A percentile compares a stretch with the other conserved stretches of the same genome.
Conservation (phyloP, 192 early-diverging fungal genomes). For the Obelidium mucronatum region DNA sequence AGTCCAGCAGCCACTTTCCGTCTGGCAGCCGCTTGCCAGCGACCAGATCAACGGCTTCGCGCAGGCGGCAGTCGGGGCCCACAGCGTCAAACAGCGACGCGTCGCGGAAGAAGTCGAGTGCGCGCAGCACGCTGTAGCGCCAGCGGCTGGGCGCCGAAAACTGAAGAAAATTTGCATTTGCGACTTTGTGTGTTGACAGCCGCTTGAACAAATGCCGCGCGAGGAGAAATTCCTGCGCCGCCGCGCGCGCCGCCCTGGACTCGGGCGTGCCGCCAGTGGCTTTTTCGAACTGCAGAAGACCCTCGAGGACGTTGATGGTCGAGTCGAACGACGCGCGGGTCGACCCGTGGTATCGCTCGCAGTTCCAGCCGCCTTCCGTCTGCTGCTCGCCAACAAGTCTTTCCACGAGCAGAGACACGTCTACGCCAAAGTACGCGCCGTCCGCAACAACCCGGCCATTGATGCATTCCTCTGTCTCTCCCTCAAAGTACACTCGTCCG, state of each 20-base stretch:
- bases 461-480: neutral
- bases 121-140: too few species aligned
- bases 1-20: too few species aligned
- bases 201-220: neutral
- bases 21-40: too few species aligned
- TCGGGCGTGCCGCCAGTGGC: neutral
- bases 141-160: too few species aligned
- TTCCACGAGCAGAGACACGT: neutral
- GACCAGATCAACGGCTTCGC: too few species aligned
- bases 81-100: too few species aligned
- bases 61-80: too few species aligned
- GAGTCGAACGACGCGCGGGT: neutral
- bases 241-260: neutral
- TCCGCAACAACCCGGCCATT: neutral
- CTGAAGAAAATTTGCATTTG: too few species aligned
- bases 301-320: neutral
- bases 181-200: neutral
- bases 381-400: neutral
- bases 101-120: too few species aligned
- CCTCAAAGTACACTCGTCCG: neutral
- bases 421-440: neutral
- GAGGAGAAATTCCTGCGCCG: neutral
- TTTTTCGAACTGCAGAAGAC: neutral
- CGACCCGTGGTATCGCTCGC: neutral
- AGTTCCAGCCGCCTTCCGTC: neutral